Evolutionary conservation across 2,329 filamentous ascomycete genomes (phyloP), one percentile per base, ranked within the genome.

Genomic region (Pyricularia sp.): DNA sequence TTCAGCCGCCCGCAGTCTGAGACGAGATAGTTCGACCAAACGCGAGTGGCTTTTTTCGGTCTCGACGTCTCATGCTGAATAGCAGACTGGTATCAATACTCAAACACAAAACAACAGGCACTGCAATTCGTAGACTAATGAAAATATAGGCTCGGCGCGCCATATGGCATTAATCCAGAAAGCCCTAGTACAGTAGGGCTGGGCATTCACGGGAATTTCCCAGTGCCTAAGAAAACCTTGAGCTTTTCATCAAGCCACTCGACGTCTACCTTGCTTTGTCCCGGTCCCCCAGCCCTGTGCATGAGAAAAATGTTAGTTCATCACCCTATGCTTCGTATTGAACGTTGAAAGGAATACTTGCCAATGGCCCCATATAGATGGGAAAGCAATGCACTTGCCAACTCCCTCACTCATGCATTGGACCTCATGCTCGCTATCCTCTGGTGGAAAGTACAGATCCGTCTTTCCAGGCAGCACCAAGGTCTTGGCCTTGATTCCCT

Each of bases 361-460:
- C 55, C 55, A 59, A 12, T 59, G 55, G 55, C 55, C 55, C 55
- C 55, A 59, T 59, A 59, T 59, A 3, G 55, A 59, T 19, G 55
- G 55, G 55, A 59, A 59, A 4, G 55, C 24, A 19, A 59, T 59
- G 55, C 55, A 59, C 24, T 59, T 30, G 1, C 55, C 55, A 12
- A 59, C 24, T 0, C 28, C 24, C 24, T 59, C 5, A 1, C 2
- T 19, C 55, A 59, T 59, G 24, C 55, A 59, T 24, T 82, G 62
- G 72, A 93, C 86, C 71, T 94, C 90, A 65, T 87, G 86, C 70
- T 89, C 84, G 0, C 88, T 91, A 68, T 93, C 90, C 70, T 93
- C 89, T 0, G 89, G 88, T 63, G 90, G 88, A 68, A 94, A 93
- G 72, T 93, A 93, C 4, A 93, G 78, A 71, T 93, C 90, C 0